Conservation (phyloP, 371 early-diverging fungal genomes). For the Apophysomyces sp. region DNA sequence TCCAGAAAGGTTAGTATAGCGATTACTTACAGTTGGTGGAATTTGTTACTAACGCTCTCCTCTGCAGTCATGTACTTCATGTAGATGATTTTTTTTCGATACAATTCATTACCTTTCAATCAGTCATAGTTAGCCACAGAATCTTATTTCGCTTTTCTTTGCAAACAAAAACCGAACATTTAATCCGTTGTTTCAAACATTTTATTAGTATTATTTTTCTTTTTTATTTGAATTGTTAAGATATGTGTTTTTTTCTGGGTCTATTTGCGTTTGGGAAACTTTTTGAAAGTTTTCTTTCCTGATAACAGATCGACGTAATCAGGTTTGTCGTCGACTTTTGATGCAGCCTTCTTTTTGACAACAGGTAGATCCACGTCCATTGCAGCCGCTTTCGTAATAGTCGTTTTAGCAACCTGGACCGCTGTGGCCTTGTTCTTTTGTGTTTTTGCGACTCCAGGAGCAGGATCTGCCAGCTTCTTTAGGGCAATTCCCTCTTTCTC, state of each 20-base stretch:
- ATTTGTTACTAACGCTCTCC: background rate
- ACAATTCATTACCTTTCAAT: background rate
- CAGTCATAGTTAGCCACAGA: no score
- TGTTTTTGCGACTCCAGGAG: constrained; percentile 17
- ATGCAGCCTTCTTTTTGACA: constrained; percentile 8
- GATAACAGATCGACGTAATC: constrained; percentile 50
- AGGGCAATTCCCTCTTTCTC: constrained; percentile 51
- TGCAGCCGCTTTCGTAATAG: constrained; percentile 8
- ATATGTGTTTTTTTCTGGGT: background rate
- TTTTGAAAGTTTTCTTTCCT: constrained; percentile 46
- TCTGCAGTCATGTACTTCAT: constrained; percentile 31
- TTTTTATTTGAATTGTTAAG: background rate
- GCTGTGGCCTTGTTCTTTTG: constrained; percentile 13
- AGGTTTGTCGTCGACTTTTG: constrained; percentile 25
- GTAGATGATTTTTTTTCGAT: constrained; percentile 8
- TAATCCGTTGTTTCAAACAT: background rate
- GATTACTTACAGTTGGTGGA: background rate
- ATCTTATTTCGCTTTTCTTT: no score
- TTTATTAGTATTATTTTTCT: no score
- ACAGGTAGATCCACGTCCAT: constrained; percentile 25
- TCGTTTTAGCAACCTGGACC: constrained; percentile 13
- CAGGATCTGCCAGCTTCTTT: constrained; percentile 24
- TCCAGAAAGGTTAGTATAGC: constrained; percentile 20
- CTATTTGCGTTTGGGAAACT: constrained; percentile 38
- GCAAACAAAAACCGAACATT: no score